Evolutionary conservation across 163 green algal species (phyloP), one percentile per base, ranked within the genome.

Genomic region (Scenedesmus sp.): DNA sequence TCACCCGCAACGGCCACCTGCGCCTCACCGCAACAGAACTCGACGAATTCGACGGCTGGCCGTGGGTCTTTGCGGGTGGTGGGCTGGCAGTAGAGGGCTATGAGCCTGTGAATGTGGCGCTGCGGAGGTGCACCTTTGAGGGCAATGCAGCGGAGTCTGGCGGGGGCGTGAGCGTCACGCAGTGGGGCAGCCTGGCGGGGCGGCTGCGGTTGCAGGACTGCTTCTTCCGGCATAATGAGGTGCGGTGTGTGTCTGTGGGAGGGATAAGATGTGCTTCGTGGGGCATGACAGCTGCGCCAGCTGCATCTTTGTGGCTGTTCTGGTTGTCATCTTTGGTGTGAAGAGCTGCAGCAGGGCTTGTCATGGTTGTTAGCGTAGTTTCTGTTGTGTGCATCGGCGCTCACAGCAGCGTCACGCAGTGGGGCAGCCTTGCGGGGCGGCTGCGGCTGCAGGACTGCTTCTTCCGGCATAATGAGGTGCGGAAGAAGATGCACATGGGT

Each of bases 1-100:
- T 84, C 76, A 84, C 15, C 34, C 76, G 34, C 76, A 84, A 84
- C 76, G 76, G 76, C 76, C 76, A 84, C 76, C 46, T 84, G 8
- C 76, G 76, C 2, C 8, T 84, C 15, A 59, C 76, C 2, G 10
- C 23, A 7, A 12, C 23, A 55, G 76, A 84, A 26, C 76, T 84
- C 1, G 76, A 84, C 20, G 76, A 55, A 12, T 84, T 84, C 15
- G 76, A 84, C 34, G 76, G 76, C 26, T 84, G 34, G 34, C 76
- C 76, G 10, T 84, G 76, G 76, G 76, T 59, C 76, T 84, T 84
- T 59, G 26, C 76, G 4, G 76, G 76, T 15, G 76, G 76, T 26
- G 76, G 76, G n/a, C 6, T 84, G 7, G 34, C 76, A 18, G 76
- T 59, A 20, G 34, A 55, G 10, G 76, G 76, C 26, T 57, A 84